Percentiles rank a stretch among this genome's conserved stretches.
phyloP scores from a whole-genome alignment of 768 basidiomycete species.

The Mycena venus region DNA sequence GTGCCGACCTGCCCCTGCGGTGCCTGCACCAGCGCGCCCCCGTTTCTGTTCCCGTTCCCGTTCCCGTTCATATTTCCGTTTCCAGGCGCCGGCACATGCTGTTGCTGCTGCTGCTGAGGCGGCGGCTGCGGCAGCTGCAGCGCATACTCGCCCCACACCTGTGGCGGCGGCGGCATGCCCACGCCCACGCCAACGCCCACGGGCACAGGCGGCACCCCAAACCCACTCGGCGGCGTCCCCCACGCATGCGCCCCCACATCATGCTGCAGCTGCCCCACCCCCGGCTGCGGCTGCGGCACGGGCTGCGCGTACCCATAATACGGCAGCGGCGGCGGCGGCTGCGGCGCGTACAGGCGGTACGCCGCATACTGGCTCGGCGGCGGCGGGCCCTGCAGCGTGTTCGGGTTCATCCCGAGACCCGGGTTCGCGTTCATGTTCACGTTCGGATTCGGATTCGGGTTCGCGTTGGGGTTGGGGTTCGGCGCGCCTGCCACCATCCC shows the following conservation, averaged over 20 bases:
- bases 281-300: slow-evolving; percentile 31
- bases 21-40: slow-evolving; percentile 18
- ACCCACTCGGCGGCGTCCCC: slow-evolving; percentile 40
- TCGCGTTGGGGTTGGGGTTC: not conserved
- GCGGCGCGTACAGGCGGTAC: slow-evolving; percentile 40
- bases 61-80: too few relatives aligned
- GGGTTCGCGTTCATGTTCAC: too few relatives aligned
- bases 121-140: too few relatives aligned
- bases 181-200: too few relatives aligned
- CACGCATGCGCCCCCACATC: slow-evolving; percentile 41
- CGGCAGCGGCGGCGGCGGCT: slow-evolving; percentile 39
- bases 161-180: too few relatives aligned
- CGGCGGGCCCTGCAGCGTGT: slow-evolving; percentile 36
- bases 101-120: slow-evolving; percentile 29
- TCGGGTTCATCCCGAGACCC: too few relatives aligned
- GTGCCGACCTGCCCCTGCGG: slow-evolving; percentile 36
- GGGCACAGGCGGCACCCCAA: too few relatives aligned
- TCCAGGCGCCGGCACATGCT: too few relatives aligned
- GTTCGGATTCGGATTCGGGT: not conserved
- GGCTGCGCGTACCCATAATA: slow-evolving; percentile 31
- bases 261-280: slow-evolving; percentile 40
- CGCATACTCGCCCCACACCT: slow-evolving; percentile 29
- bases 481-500: not conserved
- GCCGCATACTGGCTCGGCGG: slow-evolving; percentile 38
- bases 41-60: not conserved